These are phyloP conservation scores for Lipomyces sp. DNA, from an alignment of 805 yeast species.

Conservation along the genomic window DNA sequence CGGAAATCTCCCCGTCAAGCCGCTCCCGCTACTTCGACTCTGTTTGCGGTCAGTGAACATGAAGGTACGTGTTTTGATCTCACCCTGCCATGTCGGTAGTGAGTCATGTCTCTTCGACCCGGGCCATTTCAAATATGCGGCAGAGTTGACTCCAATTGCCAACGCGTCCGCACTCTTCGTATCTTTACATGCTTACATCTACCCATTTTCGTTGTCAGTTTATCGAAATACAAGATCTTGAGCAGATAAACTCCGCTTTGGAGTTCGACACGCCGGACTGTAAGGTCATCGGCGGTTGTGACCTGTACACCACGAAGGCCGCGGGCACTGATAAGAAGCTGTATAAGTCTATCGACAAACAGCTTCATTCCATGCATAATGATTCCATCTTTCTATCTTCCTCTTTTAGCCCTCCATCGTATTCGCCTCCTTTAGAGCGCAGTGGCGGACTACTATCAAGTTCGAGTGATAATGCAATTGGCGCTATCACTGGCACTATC, in stretches of 20 bases:
- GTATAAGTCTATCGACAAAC: slow-evolving; percentile 81
- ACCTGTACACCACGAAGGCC: slow-evolving; percentile 86
- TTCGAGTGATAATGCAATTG: too few relatives aligned
- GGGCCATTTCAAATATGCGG: too few relatives aligned
- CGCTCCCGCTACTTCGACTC: too few relatives aligned
- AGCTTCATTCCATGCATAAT: slow-evolving; percentile 52
- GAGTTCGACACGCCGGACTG: slow-evolving; percentile 73
- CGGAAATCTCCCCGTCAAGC: too few relatives aligned
- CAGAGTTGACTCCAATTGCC: too few relatives aligned
- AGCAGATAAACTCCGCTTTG: slow-evolving; percentile 80
- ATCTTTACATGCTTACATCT: too few relatives aligned
- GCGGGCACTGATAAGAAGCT: slow-evolving; percentile 86
- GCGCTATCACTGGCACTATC: slow-evolving; percentile 3
- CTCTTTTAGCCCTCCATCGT: slow-evolving; percentile 28
- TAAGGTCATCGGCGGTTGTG: slow-evolving; percentile 83
- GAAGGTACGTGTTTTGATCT: too few relatives aligned
- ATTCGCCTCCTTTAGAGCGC: slow-evolving; percentile 32
- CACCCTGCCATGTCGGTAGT: too few relatives aligned
- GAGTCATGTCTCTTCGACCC: too few relatives aligned
- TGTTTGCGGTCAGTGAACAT: too few relatives aligned
- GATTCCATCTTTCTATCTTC: slow-evolving; percentile 29
- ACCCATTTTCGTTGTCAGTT: too few relatives aligned
- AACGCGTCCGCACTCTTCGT: too few relatives aligned
- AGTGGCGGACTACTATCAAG: neutral
- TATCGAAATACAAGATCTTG: slow-evolving; percentile 91